A percentile compares a stretch with the other conserved stretches of the same genome.
Conservation (phyloP, 1,284 basidiomycete genomes). For the Tranzscheliella williamsii region DNA sequence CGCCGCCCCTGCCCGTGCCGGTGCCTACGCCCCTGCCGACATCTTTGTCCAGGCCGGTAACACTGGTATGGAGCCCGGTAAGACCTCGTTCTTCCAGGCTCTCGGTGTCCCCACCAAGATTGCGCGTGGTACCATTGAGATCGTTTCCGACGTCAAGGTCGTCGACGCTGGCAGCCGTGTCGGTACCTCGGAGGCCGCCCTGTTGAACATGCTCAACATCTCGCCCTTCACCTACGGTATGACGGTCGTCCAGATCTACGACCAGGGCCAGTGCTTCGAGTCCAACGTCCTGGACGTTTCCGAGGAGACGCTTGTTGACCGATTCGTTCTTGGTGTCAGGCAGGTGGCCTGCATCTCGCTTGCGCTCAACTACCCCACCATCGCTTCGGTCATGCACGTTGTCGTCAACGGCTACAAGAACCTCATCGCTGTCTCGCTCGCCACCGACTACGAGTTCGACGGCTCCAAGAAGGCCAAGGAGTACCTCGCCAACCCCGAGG, state of each 20-base stretch:
- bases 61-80: conserved; percentile 95
- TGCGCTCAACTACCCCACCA: conserved; percentile 91
- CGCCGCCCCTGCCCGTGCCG: conserved; percentile 95
- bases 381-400: conserved; percentile 89
- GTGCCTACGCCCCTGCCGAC: conserved; percentile 89
- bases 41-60: conserved; percentile 91
- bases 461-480: conserved; percentile 93
- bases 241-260: conserved; percentile 71
- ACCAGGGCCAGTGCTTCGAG: conserved; percentile 69
- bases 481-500: conserved; percentile 94
- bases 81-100: conserved; percentile 90
- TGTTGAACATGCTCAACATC: conserved; percentile 96
- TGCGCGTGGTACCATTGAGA: conserved; percentile 99
- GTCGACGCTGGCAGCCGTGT: conserved; percentile 88
- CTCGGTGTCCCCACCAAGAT: conserved; percentile 99
- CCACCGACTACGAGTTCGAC: conserved; percentile 93
- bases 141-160: conserved; percentile 95
- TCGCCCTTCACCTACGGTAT: conserved; percentile 92
- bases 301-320: conserved; percentile 84
- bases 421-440: conserved; percentile 80
- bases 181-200: conserved; percentile 92
- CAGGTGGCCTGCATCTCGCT: conserved; percentile 93
- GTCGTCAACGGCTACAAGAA: conserved; percentile 99
- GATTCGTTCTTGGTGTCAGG: conserved; percentile 90
- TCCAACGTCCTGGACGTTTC: conserved; percentile 85